Conservation (phyloP, 1,284 basidiomycete species). For the Heterobasidion parviporum region DNA sequence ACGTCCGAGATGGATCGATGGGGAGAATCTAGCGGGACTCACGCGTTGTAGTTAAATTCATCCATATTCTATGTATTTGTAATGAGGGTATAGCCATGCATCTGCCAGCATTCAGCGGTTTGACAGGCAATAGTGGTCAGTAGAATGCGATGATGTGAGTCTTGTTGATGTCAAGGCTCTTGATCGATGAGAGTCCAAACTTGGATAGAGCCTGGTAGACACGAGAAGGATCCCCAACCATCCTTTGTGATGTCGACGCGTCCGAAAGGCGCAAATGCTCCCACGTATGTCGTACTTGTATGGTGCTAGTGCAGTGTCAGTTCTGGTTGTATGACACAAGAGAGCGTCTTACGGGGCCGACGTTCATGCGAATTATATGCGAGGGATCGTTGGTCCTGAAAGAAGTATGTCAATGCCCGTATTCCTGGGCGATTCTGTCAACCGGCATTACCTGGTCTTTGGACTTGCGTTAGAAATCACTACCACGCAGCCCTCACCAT, state of each 20-base stretch:
- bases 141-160: too few relatives aligned
- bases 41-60: background rate
- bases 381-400: background rate
- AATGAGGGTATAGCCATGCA: background rate
- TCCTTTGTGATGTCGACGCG: conserved; percentile 32
- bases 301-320: conserved; percentile 24
- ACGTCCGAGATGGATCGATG: conserved; percentile 3
- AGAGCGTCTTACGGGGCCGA: background rate
- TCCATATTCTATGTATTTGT: background rate
- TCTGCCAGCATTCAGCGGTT: too few relatives aligned
- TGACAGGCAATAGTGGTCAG: too few relatives aligned
- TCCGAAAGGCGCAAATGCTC: conserved; percentile 37
- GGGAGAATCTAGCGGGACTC: background rate
- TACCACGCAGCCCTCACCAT: conserved; percentile 52
- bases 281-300: conserved; percentile 32
- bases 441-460: background rate
- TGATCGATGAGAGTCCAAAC: conserved; percentile 40
- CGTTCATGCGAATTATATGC: conserved; percentile 8
- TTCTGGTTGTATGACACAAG: background rate
- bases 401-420: background rate
- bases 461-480: conserved; percentile 46
- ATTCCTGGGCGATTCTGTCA: too few relatives aligned
- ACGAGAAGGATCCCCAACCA: conserved; percentile 57
- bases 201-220: conserved; percentile 40
- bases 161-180: background rate